Evolutionary conservation across 805 yeast genomes (phyloP).

Genomic region (Metschnikowia lunata): DNA sequence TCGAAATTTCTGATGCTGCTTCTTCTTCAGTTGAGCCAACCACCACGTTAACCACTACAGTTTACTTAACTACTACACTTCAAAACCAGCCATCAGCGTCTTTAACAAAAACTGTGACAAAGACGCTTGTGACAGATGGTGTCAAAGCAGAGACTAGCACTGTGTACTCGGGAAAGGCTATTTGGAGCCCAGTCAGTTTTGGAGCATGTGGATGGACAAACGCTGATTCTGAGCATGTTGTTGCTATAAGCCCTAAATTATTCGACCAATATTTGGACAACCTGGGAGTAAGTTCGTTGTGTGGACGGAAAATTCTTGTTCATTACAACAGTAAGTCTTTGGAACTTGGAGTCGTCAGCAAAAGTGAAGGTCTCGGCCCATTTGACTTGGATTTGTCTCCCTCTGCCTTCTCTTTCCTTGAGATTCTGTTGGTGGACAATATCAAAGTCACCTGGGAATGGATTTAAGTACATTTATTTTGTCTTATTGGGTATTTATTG

Average conservation of each 20-base stretch:
- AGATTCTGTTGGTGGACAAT: constrained; percentile 50
- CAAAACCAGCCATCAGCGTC: neutral
- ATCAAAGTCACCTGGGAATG: constrained; percentile 51
- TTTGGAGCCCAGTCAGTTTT: constrained; percentile 42
- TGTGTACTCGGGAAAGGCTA: constrained; percentile 41
- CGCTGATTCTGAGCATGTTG: constrained; percentile 46
- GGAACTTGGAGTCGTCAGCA: constrained; percentile 53
- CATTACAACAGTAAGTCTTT: constrained; percentile 47
- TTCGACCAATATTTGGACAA: constrained; percentile 30
- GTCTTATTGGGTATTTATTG: too few species aligned
- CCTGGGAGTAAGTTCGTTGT: constrained; percentile 42
- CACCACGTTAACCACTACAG: constrained; percentile 3
- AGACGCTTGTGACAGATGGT: constrained; percentile 1
- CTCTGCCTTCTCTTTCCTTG: constrained; percentile 49
- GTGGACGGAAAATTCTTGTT: constrained; percentile 51
- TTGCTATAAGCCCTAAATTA: constrained; percentile 46
- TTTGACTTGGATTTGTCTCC: constrained; percentile 60
- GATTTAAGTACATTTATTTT: constrained; percentile 1
- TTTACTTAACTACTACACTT: neutral
- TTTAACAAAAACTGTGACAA: constrained; percentile 2
- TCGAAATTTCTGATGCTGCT: neutral
- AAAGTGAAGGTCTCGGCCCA: constrained; percentile 50
- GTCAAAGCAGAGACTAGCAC: constrained; percentile 15
- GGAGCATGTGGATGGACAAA: constrained; percentile 55
- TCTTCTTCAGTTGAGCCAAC: neutral